Conservation (phyloP, 2,329 filamentous ascomycete species). For the Cladosporium sp. region DNA sequence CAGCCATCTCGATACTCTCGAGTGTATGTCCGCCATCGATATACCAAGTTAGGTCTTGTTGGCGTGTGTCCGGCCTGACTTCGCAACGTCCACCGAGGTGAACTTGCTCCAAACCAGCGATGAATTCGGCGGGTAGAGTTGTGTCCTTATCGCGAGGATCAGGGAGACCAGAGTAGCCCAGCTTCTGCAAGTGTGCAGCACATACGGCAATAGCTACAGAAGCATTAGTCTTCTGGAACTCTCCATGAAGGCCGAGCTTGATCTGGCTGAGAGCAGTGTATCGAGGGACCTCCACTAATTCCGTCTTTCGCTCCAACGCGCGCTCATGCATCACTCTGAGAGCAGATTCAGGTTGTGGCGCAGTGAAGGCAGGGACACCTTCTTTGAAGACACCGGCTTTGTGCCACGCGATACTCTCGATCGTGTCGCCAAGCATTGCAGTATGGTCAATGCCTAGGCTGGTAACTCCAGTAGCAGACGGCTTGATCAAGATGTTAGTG, state of each 20-base stretch:
- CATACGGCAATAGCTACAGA: constrained; percentile 58
- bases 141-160: constrained; percentile 36
- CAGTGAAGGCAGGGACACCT: constrained; percentile 60
- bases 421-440: constrained; percentile 70
- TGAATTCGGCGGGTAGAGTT: constrained; percentile 57
- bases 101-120: constrained; percentile 61
- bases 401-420: constrained; percentile 85
- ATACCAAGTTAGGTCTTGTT: constrained; percentile 62
- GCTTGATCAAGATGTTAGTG: constrained; percentile 75
- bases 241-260: constrained; percentile 56
- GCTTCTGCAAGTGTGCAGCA: constrained; percentile 50
- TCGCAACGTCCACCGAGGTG: constrained; percentile 76
- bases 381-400: constrained; percentile 83
- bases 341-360: constrained; percentile 52
- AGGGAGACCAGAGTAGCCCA: constrained; percentile 41
- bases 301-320: constrained; percentile 47
- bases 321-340: constrained; percentile 54
- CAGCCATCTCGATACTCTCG: constrained; percentile 74
- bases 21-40: constrained; percentile 85
- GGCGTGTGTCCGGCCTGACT: constrained; percentile 50
- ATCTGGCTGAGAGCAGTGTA: constrained; percentile 47
- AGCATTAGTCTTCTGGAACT: constrained; percentile 62
- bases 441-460: constrained; percentile 84
- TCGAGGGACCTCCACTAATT: constrained; percentile 45
- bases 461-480: constrained; percentile 69